Evolutionary conservation across 2,329 filamentous ascomycete genomes (phyloP).

Genomic region (Beauveria bassiana): DNA sequence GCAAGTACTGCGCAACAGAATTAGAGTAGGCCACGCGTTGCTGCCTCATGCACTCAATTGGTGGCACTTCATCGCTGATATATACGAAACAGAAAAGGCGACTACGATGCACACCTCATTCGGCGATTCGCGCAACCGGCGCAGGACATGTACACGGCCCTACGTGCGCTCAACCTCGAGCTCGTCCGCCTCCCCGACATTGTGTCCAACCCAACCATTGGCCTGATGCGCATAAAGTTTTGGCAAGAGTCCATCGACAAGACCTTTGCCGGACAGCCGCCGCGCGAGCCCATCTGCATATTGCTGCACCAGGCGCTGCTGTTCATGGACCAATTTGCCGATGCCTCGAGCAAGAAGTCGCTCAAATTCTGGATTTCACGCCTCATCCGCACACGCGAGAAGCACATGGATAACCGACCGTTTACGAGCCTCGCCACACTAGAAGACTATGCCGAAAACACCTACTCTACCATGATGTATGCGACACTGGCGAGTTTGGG

Average conservation of each 20-base stretch:
- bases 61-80: background rate
- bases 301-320: constrained; percentile 67
- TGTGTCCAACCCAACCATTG: constrained; percentile 80
- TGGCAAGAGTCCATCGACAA: constrained; percentile 81
- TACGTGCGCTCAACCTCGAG: constrained; percentile 89
- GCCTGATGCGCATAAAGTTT: constrained; percentile 85
- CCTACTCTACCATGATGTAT: constrained; percentile 89
- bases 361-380: constrained; percentile 69
- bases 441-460: constrained; percentile 88
- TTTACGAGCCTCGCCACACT: constrained; percentile 66
- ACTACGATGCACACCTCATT: constrained; percentile 81
- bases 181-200: constrained; percentile 83
- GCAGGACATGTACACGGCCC: constrained; percentile 78
- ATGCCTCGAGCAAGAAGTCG: constrained; percentile 34
- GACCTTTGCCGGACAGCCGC: constrained; percentile 69
- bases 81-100: constrained; percentile 57
- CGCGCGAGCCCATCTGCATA: constrained; percentile 85
- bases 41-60: background rate
- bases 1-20: constrained; percentile 46
- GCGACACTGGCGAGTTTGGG: constrained; percentile 74
- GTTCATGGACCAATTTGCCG: constrained; percentile 43
- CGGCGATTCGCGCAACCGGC: constrained; percentile 68
- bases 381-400: constrained; percentile 73
- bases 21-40: constrained; percentile 33
- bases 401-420: constrained; percentile 74